Base-by-base conservation (phyloP, 2,329 filamentous ascomycete species). In the Trichoderma sp. region DNA sequence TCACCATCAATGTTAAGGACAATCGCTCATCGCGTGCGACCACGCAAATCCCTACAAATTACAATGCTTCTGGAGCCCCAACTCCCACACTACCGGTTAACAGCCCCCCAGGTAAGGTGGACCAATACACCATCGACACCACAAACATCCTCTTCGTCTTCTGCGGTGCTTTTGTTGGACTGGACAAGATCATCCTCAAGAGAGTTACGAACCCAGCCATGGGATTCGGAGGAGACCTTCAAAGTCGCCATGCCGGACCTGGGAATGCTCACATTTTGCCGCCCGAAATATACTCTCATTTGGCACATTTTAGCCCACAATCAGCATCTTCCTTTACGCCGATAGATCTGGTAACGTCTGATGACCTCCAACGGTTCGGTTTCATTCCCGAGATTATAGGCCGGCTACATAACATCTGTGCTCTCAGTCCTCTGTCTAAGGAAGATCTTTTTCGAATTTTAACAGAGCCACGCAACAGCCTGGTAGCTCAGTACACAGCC, bases 131-230 rank as follows among this genome's bases (percentile, higher is more conserved):
- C 68, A 90, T 97, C 69, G 92, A 96, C 75, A 99, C 96, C 0
- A 94, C 94, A 72, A 97, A 98, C 75, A 98, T 99, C 70, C 87
- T 99, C 33, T 99, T 99, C 81, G 94, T 99, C 53, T 97, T 96
- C 78, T 96, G 94, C 14, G 96, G 96, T 21, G 96, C 96, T 21
- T 99, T 99, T 77, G 92, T 96, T 43, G 95, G 94, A 2, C 84
- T 98, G 1, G 93, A 97, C 76, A 97, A 96, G 78, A 87, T 91
- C 40, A 88, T 99, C 60, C 84, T 97, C 70, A 91, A 94, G 70
- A 90, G 96, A n/a, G 91, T 98, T 56, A 91, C 93, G 14, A 93
- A 92, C 76, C 87, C 88, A 0, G 92, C 92, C 3, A 95, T 99
- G 73, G 96, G 96, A 0, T 99, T 99, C 75, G 94, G 94, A 5